Base-by-base conservation (phyloP, 768 basidiomycete species). In the Jaapia argillacea region DNA sequence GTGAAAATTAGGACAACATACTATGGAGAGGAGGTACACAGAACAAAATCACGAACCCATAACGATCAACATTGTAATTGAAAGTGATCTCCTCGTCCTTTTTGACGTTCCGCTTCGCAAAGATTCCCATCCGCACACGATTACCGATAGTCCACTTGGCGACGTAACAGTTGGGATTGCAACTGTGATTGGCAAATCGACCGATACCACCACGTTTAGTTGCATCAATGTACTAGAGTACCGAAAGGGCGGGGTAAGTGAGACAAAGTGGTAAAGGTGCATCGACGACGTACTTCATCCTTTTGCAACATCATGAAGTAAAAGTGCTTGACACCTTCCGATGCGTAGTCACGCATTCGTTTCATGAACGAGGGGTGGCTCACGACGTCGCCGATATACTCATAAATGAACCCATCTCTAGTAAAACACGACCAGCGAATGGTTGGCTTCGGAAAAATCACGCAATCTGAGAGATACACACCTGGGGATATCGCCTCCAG, bases 261-360 rank as follows among this genome's bases (percentile, higher is more conserved):
- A 41, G 12, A 21, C 6, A 40, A n/a, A 6, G 20, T 12, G 20
- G 40, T 3, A 24, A n/a, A n/a, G n/a, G n/a, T n/a, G n/a, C n/a
- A n/a, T n/a, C n/a, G n/a, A n/a, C n/a, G n/a, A 62, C 77, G 44
- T 51, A 91, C 93, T 75, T 98, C 92, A 52, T 94, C 92, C 58
- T 88, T 91, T 65, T 99, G 96, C 45, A 99, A 63, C 86, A 94
- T 93, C 96, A 98, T 99, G 60, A 99, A 99, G 66, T 98, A 99
- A 54, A 98, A 99, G 61, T 98, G 96, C 42, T 77, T 72, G 50
- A 97, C 91, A 14, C 94, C 94, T 58, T 96, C 89, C 35, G 81
- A 77, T 2, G 79, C 93, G 58, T 99, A 99, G 6, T 84, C 82
- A 28, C 85, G 77, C 90, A 99, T 97, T 24, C 94, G 80, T 60